Percentiles rank a stretch among this genome's conserved stretches.
Conservation (phyloP, 306 rosid species). For the Acmispon strigosus region DNA sequence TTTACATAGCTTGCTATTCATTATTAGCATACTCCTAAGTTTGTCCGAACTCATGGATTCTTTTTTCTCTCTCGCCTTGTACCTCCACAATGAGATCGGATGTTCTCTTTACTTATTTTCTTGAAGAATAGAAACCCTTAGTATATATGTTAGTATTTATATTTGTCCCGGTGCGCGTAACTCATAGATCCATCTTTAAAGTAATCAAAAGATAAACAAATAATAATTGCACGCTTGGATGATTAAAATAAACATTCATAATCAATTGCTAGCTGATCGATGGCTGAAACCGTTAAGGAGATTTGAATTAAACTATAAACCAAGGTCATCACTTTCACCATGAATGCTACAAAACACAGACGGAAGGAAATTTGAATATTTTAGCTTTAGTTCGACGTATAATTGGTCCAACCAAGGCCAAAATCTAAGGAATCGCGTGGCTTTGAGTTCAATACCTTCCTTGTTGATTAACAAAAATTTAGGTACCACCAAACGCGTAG, state of each 20-base stretch:
- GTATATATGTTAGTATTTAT: too few relatives aligned
- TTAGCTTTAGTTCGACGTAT: neutral
- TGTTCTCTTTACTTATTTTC: too few relatives aligned
- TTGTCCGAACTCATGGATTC: too few relatives aligned
- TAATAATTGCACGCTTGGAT: neutral
- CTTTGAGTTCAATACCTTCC: neutral
- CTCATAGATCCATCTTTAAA: neutral
- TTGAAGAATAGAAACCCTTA: too few relatives aligned
- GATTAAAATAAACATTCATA: neutral
- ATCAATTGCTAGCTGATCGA: neutral
- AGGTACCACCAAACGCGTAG: too few relatives aligned
- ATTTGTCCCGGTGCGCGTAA: neutral
- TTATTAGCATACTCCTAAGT: too few relatives aligned
- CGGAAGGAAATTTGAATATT: neutral
- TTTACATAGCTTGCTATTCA: too few relatives aligned
- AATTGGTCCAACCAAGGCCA: slow-evolving; percentile 16
- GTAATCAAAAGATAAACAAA: neutral
- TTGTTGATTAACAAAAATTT: too few relatives aligned
- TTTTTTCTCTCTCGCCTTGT: too few relatives aligned
- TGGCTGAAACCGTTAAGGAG: neutral
- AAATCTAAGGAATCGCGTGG: slow-evolving; percentile 16
- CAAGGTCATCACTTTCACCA: slow-evolving; percentile 14
- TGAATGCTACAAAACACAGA: neutral
- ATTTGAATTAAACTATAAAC: neutral
- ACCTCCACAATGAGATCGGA: too few relatives aligned